Conservation (phyloP, 441 rosid species). For the Adansonia grandidieri region DNA sequence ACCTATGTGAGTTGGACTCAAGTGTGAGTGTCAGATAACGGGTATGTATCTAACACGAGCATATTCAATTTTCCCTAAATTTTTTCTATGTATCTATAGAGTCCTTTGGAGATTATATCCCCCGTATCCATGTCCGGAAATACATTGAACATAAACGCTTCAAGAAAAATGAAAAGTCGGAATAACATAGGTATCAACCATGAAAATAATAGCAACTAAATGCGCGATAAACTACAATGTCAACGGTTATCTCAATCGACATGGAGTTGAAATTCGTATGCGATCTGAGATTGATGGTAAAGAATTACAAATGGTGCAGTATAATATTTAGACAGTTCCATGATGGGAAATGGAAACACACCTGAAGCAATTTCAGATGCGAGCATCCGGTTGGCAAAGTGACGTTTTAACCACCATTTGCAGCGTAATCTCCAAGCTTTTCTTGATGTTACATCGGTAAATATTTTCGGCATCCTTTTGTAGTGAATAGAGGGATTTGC, state of each 20-base stretch:
- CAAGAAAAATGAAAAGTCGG: too few relatives aligned
- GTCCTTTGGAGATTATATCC: too few relatives aligned
- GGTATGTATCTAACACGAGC: too few relatives aligned
- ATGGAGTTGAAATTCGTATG: background rate
- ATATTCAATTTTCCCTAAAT: too few relatives aligned
- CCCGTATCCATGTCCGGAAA: too few relatives aligned
- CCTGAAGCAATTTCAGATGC: constrained; percentile 56
- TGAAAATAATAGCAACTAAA: background rate
- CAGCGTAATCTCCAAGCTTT: constrained; percentile 65
- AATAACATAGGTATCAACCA: background rate
- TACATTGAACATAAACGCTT: too few relatives aligned
- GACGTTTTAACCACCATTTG: constrained; percentile 70
- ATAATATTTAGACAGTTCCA: background rate
- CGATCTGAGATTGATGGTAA: background rate
- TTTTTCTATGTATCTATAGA: too few relatives aligned
- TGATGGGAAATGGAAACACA: constrained; percentile 26
- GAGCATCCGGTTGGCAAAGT: constrained; percentile 58
- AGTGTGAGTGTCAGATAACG: too few relatives aligned
- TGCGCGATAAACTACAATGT: background rate
- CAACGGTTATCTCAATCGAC: background rate
- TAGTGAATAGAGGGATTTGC: constrained; percentile 39
- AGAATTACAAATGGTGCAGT: background rate
- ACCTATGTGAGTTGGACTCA: too few relatives aligned
- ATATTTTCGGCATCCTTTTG: constrained; percentile 46
- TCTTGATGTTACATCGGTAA: constrained; percentile 41